phyloP scores from a whole-genome alignment of 2,329 filamentous ascomycete genomes.

The Arthrinium phaeospermum region DNA sequence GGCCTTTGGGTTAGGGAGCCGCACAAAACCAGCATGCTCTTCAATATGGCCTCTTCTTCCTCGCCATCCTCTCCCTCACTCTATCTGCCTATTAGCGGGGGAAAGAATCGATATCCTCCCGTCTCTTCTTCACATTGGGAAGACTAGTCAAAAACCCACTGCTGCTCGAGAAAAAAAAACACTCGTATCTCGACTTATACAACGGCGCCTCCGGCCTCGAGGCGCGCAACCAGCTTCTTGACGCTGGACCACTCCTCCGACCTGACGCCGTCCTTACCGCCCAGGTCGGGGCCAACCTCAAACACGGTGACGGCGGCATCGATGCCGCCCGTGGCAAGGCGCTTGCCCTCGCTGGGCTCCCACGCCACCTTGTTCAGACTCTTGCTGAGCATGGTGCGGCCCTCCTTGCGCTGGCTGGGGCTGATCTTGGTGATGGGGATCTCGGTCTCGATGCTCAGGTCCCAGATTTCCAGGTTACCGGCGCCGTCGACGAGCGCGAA shows the following conservation, averaged over 20 bases:
- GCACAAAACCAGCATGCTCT: not conserved
- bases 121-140: not conserved
- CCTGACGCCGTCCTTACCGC: conserved; percentile 82
- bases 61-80: not conserved
- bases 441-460: conserved; percentile 89
- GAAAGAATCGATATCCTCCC: not conserved
- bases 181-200: conserved; percentile 38
- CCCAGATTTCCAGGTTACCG: conserved; percentile 92
- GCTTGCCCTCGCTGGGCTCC: conserved; percentile 88
- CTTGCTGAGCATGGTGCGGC: conserved; percentile 74
- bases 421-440: conserved; percentile 84
- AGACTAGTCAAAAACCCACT: not conserved
- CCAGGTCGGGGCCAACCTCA: conserved; percentile 82
- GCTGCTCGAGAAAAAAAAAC: not conserved
- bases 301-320: conserved; percentile 92
- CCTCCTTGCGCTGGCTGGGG: conserved; percentile 68
- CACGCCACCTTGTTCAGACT: conserved; percentile 94
- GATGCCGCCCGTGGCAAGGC: conserved; percentile 88
- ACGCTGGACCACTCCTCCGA: conserved; percentile 92
- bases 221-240: conserved; percentile 82
- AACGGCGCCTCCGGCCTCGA: conserved; percentile 66
- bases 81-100: not conserved
- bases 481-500: conserved; percentile 95
- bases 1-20: conserved; percentile 7
- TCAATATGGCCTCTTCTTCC: conserved; percentile 1